These are phyloP conservation scores for Russula virescens DNA, from an alignment of 768 basidiomycete genomes.

Conservation along the genomic window DNA sequence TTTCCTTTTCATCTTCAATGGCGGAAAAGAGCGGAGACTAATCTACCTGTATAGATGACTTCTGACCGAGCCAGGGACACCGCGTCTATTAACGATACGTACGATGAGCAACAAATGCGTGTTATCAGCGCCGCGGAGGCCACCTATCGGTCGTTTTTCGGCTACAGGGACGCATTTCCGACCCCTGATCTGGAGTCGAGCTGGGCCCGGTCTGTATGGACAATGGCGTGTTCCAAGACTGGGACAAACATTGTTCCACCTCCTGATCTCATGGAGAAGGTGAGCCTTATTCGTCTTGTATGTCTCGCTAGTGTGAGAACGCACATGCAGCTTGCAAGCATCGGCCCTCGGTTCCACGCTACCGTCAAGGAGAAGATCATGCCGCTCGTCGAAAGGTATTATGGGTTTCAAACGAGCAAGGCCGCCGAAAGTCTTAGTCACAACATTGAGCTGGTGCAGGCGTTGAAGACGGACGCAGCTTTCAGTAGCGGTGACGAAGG, in stretches of 20 bases:
- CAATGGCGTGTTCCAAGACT: constrained; percentile 9
- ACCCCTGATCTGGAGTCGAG: constrained; percentile 6
- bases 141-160: constrained; percentile 13
- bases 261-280: constrained; percentile 1
- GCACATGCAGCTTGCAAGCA: not conserved
- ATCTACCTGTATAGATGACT: constrained; percentile 1
- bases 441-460: constrained; percentile 2
- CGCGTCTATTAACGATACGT: not conserved
- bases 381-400: constrained; percentile 16
- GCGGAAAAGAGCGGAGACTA: not conserved
- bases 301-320: not conserved
- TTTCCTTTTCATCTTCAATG: not conserved
- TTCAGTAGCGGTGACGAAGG: constrained; percentile 4
- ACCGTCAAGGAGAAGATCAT: constrained; percentile 9
- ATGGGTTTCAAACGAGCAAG: constrained; percentile 15
- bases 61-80: constrained; percentile 14
- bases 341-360: constrained; percentile 4
- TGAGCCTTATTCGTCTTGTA: not conserved
- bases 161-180: constrained; percentile 15
- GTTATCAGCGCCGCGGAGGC: constrained; percentile 1
- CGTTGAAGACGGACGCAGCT: constrained; percentile 7
- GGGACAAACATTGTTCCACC: not conserved
- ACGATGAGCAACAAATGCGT: not conserved
- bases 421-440: constrained; percentile 1
- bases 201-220: constrained; percentile 11